Conservation (phyloP, 2,329 filamentous ascomycete genomes). For the Bipolaris gigantea region DNA sequence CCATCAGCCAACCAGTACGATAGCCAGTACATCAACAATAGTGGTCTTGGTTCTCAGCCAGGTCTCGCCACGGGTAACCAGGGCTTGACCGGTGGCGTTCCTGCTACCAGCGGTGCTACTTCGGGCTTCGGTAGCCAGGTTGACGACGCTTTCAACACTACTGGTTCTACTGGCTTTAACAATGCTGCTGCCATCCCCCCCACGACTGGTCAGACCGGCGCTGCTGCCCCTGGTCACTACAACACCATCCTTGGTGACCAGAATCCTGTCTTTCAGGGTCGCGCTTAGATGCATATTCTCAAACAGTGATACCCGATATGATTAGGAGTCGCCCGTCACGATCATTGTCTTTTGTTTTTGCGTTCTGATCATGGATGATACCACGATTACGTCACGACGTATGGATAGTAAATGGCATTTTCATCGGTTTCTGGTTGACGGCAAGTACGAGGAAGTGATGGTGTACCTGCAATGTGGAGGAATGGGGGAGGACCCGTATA, state of each 20-base stretch:
- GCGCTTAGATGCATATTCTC: slow-evolving; percentile 23
- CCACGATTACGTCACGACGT: slow-evolving; percentile 30
- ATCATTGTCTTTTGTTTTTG: slow-evolving; percentile 28
- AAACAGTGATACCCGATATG: slow-evolving; percentile 12
- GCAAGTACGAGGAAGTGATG: background rate
- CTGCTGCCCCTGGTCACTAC: slow-evolving; percentile 17
- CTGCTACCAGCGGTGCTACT: slow-evolving; percentile 10
- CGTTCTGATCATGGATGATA: slow-evolving; percentile 37
- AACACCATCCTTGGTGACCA: slow-evolving; percentile 48
- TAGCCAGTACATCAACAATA: slow-evolving; percentile 18
- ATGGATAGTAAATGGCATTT: slow-evolving; percentile 17
- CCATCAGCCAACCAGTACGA: slow-evolving; percentile 17
- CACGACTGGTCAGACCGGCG: slow-evolving; percentile 8
- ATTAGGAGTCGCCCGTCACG: slow-evolving; percentile 13
- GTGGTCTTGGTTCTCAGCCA: slow-evolving; percentile 13
- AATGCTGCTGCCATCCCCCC: slow-evolving; percentile 2
- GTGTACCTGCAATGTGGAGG: slow-evolving; percentile 20
- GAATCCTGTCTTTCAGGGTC: slow-evolving; percentile 50
- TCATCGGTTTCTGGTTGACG: slow-evolving; percentile 10
- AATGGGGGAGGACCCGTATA: background rate
- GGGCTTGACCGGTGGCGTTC: slow-evolving; percentile 17
- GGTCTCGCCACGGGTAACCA: slow-evolving; percentile 6
- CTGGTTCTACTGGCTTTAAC: slow-evolving; percentile 10
- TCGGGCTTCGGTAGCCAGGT: slow-evolving; percentile 50
- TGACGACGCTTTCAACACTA: slow-evolving; percentile 47